phyloP scores from a whole-genome alignment of 345 rosid genomes.

The Citrus sinensis region DVS_A1.0 CM039162.1:22798501-22799000 shows the following conservation, averaged over 20 bases:
- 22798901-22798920: background rate
- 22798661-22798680: background rate
- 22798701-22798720: background rate
- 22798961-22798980: background rate
- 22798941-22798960: background rate
- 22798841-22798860: background rate
- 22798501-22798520: background rate
- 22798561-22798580: background rate
- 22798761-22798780: background rate
- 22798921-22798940: background rate
- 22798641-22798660: background rate
- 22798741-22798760: background rate
- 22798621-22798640: background rate
- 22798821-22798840: background rate
- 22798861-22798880: background rate
- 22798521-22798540: background rate
- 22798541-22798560: background rate
- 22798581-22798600: background rate
- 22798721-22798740: background rate
- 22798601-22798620: background rate
- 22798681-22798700: background rate
- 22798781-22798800: background rate
- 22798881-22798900: background rate
- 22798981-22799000: background rate
- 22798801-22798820: background rate